These are phyloP conservation scores for Kernera saxatilis DNA, from an alignment of 345 rosid genomes.

Conservation along the genomic window DNA sequence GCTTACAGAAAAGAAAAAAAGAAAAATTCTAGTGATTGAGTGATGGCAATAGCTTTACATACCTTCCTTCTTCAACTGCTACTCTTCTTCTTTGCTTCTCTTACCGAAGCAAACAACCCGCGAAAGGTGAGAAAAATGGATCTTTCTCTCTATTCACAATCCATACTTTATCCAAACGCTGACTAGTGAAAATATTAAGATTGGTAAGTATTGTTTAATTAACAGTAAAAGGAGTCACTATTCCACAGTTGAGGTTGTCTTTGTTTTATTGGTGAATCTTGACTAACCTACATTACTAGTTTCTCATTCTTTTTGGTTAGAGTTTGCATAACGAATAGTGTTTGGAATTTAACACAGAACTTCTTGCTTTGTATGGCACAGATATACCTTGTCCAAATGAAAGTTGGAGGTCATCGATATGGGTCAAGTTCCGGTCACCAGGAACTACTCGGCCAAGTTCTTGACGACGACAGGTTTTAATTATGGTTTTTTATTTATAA, in stretches of 20 bases:
- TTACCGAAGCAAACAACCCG: not conserved
- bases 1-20: not conserved
- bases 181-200: not conserved
- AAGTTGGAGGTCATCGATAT: conserved; percentile 19
- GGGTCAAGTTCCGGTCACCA: conserved; percentile 25
- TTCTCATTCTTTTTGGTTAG: too few relatives aligned
- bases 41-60: not conserved
- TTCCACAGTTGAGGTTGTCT: not conserved
- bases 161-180: not conserved
- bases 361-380: conserved; percentile 3
- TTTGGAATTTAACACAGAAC: not conserved
- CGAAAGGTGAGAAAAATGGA: conserved; percentile 2
- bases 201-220: not conserved
- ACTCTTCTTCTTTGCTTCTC: not conserved
- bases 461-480: conserved; percentile 16
- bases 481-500: not conserved
- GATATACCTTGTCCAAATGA: conserved; percentile 24
- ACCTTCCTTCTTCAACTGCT: conserved; percentile 8
- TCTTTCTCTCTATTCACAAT: not conserved
- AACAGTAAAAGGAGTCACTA: not conserved
- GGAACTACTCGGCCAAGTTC: conserved; percentile 13
- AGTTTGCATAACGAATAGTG: not conserved
- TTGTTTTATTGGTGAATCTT: not conserved
- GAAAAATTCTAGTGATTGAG: not conserved
- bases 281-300: too few relatives aligned